Evolutionary conservation across 352 stramenopile genomes (phyloP).

Genomic region (Globisporangium okanoganense): DNA sequence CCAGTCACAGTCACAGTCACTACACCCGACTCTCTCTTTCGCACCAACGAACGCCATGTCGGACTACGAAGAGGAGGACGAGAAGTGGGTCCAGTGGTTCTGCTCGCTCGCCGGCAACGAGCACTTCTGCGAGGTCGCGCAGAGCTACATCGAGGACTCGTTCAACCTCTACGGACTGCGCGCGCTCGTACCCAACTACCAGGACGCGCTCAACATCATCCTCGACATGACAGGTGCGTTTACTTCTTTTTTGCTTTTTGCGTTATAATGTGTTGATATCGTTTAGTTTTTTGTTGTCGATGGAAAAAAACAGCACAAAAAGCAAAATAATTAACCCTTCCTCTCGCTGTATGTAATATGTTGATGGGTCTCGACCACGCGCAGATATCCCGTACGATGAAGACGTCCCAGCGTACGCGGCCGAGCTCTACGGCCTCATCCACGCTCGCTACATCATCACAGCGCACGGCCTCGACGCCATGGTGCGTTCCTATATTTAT

Average conservation of each 20-base stretch:
- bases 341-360: background rate
- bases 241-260: background rate
- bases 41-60: constrained; percentile 45
- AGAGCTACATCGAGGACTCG: constrained; percentile 93
- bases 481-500: constrained; percentile 35
- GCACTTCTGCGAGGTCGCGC: constrained; percentile 90
- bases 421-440: constrained; percentile 88
- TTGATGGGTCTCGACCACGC: background rate
- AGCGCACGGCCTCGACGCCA: constrained; percentile 82
- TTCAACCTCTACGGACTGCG: constrained; percentile 92
- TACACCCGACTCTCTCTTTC: background rate
- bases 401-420: constrained; percentile 82
- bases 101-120: constrained; percentile 91
- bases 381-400: constrained; percentile 88
- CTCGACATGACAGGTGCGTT: constrained; percentile 79
- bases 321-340: background rate
- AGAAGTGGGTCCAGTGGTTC: constrained; percentile 94
- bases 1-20: background rate
- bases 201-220: constrained; percentile 91
- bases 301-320: background rate
- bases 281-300: background rate
- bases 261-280: background rate
- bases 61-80: constrained; percentile 89
- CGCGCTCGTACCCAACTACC: constrained; percentile 87
- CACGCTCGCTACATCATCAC: constrained; percentile 90